Percentiles rank a stretch among this genome's conserved stretches.
Conservation (phyloP, 306 rosid species). For the Cucurbita ficifolia region DNA sequence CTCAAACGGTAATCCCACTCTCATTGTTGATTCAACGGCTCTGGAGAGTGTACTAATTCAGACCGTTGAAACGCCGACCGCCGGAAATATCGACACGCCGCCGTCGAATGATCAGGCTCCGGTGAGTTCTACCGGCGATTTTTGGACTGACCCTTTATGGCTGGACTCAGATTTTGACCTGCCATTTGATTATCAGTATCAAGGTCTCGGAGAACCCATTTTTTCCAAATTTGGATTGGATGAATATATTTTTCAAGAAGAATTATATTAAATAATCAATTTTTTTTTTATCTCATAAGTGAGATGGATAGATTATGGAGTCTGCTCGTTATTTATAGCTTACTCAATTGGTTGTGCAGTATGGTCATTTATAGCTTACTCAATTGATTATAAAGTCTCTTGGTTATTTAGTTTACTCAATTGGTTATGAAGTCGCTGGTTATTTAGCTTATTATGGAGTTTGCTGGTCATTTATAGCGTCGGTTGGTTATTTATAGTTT, state of each 20-base stretch:
- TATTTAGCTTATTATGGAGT: no score
- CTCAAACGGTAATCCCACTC: not conserved
- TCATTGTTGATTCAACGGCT: not conserved
- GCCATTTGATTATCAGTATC: not conserved
- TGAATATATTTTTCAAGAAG: not conserved
- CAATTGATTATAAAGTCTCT: no score
- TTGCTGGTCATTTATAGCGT: no score
- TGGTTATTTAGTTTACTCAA: no score
- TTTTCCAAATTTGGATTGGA: not conserved
- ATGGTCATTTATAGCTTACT: no score
- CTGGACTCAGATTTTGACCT: not conserved
- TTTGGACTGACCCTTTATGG: conserved; percentile 2
- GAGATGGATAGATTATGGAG: no score
- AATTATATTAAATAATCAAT: not conserved
- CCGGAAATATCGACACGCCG: not conserved
- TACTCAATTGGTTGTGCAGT: no score
- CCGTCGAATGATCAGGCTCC: not conserved
- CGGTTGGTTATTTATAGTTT: no score
- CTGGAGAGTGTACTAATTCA: not conserved
- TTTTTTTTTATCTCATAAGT: no score
- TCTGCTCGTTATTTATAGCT: no score
- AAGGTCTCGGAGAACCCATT: not conserved
- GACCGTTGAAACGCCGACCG: not conserved
- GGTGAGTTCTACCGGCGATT: not conserved
- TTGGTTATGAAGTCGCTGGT: no score